These are phyloP conservation scores for Helotiales sp. DNA, from an alignment of 2,329 filamentous ascomycete genomes.

Conservation along the genomic window DNA sequence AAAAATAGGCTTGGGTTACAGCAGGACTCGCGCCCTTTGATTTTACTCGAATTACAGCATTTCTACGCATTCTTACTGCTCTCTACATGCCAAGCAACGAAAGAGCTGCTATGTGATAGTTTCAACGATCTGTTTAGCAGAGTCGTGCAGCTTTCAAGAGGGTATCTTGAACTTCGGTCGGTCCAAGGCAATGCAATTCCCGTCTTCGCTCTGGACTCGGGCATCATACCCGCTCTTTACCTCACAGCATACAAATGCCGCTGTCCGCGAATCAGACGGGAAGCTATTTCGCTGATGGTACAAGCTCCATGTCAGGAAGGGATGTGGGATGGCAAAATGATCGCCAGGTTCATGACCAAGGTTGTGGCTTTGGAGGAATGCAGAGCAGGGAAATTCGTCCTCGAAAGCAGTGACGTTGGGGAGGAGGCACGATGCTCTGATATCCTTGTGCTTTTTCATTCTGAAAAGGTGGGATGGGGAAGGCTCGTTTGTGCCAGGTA, in stretches of 20 bases:
- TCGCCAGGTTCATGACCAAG: not conserved
- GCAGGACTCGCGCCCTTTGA: not conserved
- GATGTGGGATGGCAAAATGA: conserved; percentile 1
- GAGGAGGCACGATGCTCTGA: not conserved
- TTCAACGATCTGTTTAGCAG: not conserved
- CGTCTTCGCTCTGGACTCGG: not conserved
- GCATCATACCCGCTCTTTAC: not conserved
- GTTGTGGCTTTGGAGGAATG: not conserved
- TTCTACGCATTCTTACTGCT: not conserved
- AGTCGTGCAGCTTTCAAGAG: not conserved
- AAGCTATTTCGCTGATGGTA: not conserved
- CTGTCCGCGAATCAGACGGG: not conserved
- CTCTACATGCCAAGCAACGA: not conserved
- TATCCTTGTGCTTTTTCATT: not conserved
- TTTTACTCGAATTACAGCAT: not conserved
- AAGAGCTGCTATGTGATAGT: not conserved
- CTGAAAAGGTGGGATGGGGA: not conserved
- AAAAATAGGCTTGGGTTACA: not conserved
- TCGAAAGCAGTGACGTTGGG: not conserved
- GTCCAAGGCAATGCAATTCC: not conserved
- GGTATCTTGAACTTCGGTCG: not conserved
- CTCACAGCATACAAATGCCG: conserved; percentile 1
- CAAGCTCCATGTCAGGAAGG: not conserved
- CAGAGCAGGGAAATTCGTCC: not conserved
- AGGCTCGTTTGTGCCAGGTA: not conserved